Evolutionary conservation across 768 basidiomycete species (phyloP).

Genomic region (Podaxis carcinomalis): DNA sequence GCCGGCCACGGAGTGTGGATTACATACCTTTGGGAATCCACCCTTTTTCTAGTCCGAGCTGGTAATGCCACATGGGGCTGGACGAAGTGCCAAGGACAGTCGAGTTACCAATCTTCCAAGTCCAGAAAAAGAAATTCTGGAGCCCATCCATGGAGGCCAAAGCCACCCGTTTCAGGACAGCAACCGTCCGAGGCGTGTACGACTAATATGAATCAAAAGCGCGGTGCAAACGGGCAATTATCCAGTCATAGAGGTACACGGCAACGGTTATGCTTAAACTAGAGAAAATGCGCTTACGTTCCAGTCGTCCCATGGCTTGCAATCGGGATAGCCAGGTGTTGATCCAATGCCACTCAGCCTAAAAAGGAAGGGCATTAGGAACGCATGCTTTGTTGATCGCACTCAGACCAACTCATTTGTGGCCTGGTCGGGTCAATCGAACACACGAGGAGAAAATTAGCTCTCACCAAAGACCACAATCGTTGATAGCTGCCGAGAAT

Average conservation of each 20-base stretch:
- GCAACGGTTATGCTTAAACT: neutral
- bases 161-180: conserved; percentile 58
- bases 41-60: conserved; percentile 77
- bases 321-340: conserved; percentile 29
- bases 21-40: conserved; percentile 75
- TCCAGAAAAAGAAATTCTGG: conserved; percentile 96
- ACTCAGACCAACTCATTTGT: conserved; percentile 10
- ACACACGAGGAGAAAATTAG: conserved; percentile 14
- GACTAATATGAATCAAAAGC: conserved; percentile 25
- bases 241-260: neutral
- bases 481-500: conserved; percentile 76
- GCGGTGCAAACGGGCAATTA: conserved; percentile 8
- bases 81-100: conserved; percentile 61
- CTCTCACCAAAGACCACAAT: conserved; percentile 60
- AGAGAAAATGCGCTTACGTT: conserved; percentile 25
- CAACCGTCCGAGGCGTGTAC: conserved; percentile 57
- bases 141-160: conserved; percentile 85
- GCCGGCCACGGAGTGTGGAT: neutral
- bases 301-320: conserved; percentile 41
- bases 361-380: conserved; percentile 14
- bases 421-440: conserved; percentile 6
- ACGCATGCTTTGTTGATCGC: conserved; percentile 11
- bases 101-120: conserved; percentile 92
- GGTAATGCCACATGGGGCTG: conserved; percentile 83
- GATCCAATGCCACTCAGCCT: conserved; percentile 46